phyloP scores from a whole-genome alignment of 2,329 filamentous ascomycete species.

The Lasiodiplodia citricola region DNA sequence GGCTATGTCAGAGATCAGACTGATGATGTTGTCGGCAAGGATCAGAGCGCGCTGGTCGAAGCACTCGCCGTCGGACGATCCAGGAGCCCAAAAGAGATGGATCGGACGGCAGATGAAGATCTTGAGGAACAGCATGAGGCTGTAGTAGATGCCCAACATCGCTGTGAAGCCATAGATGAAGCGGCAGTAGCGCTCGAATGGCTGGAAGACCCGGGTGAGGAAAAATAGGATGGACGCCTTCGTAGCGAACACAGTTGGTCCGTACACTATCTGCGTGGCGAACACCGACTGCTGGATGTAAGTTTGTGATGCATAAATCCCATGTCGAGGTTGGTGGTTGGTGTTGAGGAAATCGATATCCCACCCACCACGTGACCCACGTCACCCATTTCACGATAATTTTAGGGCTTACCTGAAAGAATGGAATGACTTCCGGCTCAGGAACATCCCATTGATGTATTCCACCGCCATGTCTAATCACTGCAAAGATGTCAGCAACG shows the following conservation, averaged over 20 bases:
- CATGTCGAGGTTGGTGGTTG: background rate
- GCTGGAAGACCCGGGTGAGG: constrained; percentile 45
- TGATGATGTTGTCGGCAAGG: constrained; percentile 47
- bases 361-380: too few relatives aligned
- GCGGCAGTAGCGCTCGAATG: constrained; percentile 40
- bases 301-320: background rate
- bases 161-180: constrained; percentile 45
- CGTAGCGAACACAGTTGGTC: constrained; percentile 46
- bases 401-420: constrained; percentile 33
- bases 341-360: too few relatives aligned
- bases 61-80: constrained; percentile 34
- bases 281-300: constrained; percentile 38
- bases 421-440: constrained; percentile 30
- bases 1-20: constrained; percentile 44
- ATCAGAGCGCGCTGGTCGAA: constrained; percentile 45
- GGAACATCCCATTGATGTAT: constrained; percentile 36
- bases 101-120: constrained; percentile 46
- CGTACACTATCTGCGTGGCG: constrained; percentile 46
- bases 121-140: constrained; percentile 44
- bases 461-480: constrained; percentile 45
- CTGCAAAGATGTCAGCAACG: constrained; percentile 34
- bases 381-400: too few relatives aligned
- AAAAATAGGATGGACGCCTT: constrained; percentile 47
- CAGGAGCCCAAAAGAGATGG: constrained; percentile 42
- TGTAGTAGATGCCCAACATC: constrained; percentile 43